These are phyloP conservation scores for Botryotinia narcissicola DNA, from an alignment of 2,329 filamentous ascomycete species.

Conservation along the genomic window DNA sequence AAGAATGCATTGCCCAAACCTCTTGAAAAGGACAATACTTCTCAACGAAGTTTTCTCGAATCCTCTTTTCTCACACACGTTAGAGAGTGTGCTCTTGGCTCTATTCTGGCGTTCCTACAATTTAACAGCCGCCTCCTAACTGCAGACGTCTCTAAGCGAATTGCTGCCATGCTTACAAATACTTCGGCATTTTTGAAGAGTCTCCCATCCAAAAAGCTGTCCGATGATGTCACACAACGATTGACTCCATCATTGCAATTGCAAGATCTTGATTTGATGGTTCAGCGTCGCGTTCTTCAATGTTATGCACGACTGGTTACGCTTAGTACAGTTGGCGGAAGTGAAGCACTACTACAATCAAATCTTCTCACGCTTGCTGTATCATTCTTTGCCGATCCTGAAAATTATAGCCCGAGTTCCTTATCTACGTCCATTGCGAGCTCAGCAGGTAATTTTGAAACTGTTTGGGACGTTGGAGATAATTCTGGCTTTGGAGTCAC, in stretches of 20 bases:
- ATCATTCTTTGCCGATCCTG: constrained; percentile 88
- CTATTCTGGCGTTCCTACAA: constrained; percentile 86
- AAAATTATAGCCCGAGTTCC: constrained; percentile 80
- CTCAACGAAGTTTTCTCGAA: constrained; percentile 79
- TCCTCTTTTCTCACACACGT: constrained; percentile 93
- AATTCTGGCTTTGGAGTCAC: constrained; percentile 95
- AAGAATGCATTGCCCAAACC: constrained; percentile 96
- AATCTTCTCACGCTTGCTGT: constrained; percentile 88
- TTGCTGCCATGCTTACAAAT: constrained; percentile 92
- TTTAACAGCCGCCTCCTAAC: constrained; percentile 92
- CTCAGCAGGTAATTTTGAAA: constrained; percentile 85
- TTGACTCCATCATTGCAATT: constrained; percentile 83
- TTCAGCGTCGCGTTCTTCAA: constrained; percentile 86
- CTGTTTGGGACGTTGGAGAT: constrained; percentile 90
- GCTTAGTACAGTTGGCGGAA: constrained; percentile 78
- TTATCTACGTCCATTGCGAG: constrained; percentile 89
- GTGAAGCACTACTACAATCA: constrained; percentile 83
- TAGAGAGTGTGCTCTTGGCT: constrained; percentile 87
- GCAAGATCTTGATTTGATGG: constrained; percentile 88
- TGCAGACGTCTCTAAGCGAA: constrained; percentile 87
- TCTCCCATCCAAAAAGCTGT: constrained; percentile 77
- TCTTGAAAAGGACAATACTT: constrained; percentile 85
- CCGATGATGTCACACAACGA: constrained; percentile 81
- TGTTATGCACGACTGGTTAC: constrained; percentile 92
- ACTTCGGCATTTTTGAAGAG: constrained; percentile 87